Base-by-base conservation (phyloP, 768 basidiomycete genomes). In the Aureoboletus auriporus region DNA sequence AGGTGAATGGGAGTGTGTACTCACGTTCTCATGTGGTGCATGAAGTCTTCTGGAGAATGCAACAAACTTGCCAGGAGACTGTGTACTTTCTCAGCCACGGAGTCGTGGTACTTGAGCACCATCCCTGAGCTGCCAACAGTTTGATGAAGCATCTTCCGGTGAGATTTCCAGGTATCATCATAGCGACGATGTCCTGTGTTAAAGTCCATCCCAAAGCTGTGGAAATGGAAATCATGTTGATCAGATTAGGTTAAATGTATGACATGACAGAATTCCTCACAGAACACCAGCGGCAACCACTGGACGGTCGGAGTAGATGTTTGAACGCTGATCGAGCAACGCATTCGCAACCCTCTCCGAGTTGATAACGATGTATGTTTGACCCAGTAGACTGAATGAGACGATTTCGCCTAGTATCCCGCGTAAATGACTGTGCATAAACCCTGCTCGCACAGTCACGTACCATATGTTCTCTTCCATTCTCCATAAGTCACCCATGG, bases 401-500 rank as follows among this genome's bases (percentile, higher is more conserved):
- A 60, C 49, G 29, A 62, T 53, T 27, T 59, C 52, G 14, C 60
- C 61, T 62, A 11, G 29, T 23, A 17, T 9, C 14, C 7, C 16
- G n/a, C 16, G 41, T 51, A 8, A 43, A n/a, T 17, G 14, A 26
- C 6, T 10, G 30, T 9, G 5, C 13, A 5, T 33, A 29, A 27
- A 38, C n/a, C 8, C 8, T 30, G 12, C 5, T 13, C 29, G 16
- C n/a, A 40, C 20, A 7, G 34, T 38, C 34, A 52, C 65, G 6
- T 39, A 70, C 69, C 69, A 29, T 68, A 67, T 20, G 34, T 16
- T 40, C 57, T 51, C 31, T 57, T 57, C 69, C 69, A 71, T 23
- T 64, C 57, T 20, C 39, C 29, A 28, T 62, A 71, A 0, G 65
- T 63, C 41, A 68, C 16, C 69, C 68, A 70, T 10, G 66, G 65